phyloP scores from a whole-genome alignment of 257 asterid genomes.

The Solanum pinnatisectum region DNA sequence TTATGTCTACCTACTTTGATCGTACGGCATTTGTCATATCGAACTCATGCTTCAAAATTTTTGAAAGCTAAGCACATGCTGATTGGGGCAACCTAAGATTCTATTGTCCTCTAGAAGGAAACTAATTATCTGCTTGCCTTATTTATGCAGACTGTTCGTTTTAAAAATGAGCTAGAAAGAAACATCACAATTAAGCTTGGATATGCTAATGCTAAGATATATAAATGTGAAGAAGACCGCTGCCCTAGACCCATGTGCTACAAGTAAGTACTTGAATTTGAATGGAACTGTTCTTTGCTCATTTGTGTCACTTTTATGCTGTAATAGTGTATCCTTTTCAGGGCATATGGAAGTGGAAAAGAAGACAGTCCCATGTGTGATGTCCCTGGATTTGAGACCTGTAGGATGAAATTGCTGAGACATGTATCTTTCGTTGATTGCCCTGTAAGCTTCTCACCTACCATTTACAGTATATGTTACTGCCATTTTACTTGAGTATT shows the following conservation, averaged over 20 bases:
- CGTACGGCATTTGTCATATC: background rate
- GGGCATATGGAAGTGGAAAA: conserved; percentile 98
- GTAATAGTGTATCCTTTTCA: conserved; percentile 11
- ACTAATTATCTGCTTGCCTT: background rate
- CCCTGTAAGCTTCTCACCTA: conserved; percentile 50
- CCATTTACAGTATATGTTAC: background rate
- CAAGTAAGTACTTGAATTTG: conserved; percentile 50
- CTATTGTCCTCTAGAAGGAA: background rate
- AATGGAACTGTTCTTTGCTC: background rate
- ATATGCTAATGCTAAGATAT: conserved; percentile 97
- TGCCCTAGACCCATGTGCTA: conserved; percentile 96
- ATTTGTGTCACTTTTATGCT: background rate
- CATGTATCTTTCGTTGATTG: conserved; percentile 98
- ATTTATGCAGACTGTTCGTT: conserved; percentile 79
- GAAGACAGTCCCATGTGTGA: conserved; percentile 96
- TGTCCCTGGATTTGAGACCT: conserved; percentile 90
- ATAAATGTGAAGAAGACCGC: conserved; percentile 82
- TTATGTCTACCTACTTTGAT: background rate
- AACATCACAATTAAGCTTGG: conserved; percentile 98
- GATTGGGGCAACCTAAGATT: background rate
- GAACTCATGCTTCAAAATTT: background rate
- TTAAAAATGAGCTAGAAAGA: conserved; percentile 93
- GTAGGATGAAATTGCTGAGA: conserved; percentile 81
- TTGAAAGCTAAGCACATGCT: background rate
- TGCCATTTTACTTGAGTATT: background rate